Conservation (phyloP, 2,329 filamentous ascomycete species). For the Cordyceps pruinosa region DNA sequence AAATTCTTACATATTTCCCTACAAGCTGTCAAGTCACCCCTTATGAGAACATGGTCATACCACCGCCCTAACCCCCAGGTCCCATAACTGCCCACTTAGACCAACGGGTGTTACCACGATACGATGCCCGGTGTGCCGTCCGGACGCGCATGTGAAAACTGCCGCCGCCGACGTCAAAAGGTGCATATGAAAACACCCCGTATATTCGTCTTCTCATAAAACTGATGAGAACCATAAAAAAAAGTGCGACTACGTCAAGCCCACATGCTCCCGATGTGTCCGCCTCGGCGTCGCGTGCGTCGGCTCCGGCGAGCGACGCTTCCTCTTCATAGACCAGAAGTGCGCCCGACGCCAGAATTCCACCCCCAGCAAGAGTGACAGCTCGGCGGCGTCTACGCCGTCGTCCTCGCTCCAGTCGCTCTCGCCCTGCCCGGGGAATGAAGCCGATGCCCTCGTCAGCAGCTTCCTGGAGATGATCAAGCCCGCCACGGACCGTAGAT, state of each 20-base stretch:
- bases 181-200: background rate
- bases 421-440: background rate
- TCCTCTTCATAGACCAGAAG: constrained; percentile 8
- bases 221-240: background rate
- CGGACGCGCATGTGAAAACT: constrained; percentile 7
- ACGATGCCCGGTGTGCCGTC: constrained; percentile 7
- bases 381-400: background rate
- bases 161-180: constrained; percentile 9
- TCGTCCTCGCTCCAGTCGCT: background rate
- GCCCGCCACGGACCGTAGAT: constrained; percentile 3
- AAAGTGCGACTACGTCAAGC: constrained; percentile 6
- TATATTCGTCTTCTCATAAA: background rate
- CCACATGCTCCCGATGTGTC: constrained; percentile 5
- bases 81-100: background rate
- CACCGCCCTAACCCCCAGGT: background rate
- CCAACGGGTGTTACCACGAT: background rate
- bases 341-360: background rate
- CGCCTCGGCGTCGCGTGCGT: constrained; percentile 4
- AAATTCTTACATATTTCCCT: background rate
- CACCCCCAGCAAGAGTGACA: background rate
- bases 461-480: constrained; percentile 2
- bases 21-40: background rate
- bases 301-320: constrained; percentile 7
- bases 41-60: background rate
- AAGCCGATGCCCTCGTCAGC: background rate